Percentiles rank a stretch among this genome's conserved stretches.
Evolutionary conservation across 257 asterid species (phyloP).

Genomic region (Salvia rosmarinus): DNA sequence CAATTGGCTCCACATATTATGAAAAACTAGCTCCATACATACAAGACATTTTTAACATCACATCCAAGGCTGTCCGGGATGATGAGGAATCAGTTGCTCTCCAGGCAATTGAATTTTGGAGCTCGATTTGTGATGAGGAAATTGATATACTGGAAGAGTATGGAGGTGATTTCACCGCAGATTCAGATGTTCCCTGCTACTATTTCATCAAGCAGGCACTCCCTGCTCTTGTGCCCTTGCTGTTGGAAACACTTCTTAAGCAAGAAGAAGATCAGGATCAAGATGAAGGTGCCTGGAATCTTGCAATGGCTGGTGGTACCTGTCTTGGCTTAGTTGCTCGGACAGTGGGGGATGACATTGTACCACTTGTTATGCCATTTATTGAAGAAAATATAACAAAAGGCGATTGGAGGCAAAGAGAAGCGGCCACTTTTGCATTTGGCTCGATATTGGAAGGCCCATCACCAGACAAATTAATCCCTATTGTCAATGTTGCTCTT

Average conservation of each 20-base stretch:
- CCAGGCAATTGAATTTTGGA: conserved; percentile 85
- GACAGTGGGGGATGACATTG: conserved; percentile 83
- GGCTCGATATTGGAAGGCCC: conserved; percentile 90
- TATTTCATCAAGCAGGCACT: conserved; percentile 78
- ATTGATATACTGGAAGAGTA: conserved; percentile 75
- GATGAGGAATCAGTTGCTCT: conserved; percentile 84
- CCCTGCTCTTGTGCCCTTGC: conserved; percentile 74
- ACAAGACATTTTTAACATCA: conserved; percentile 70
- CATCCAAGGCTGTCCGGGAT: conserved; percentile 72
- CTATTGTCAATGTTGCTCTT: conserved; percentile 68
- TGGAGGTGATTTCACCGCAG: conserved; percentile 75
- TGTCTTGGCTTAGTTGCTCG: conserved; percentile 86
- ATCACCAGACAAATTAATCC: conserved; percentile 68
- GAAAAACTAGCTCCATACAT: conserved; percentile 77
- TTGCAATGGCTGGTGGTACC: conserved; percentile 91
- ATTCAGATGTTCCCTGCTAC: conserved; percentile 74
- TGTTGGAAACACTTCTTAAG: conserved; percentile 78
- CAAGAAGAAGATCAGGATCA: conserved; percentile 90
- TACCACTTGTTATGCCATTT: conserved; percentile 79
- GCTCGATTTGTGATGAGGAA: conserved; percentile 81
- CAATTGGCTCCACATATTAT: conserved; percentile 77
- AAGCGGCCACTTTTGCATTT: conserved; percentile 79
- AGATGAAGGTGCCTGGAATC: conserved; percentile 89
- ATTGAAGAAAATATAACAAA: conserved; percentile 66
- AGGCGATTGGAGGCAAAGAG: conserved; percentile 78